Percentiles rank a stretch among this genome's conserved stretches.
Conservation (phyloP, 2,329 filamentous ascomycete species). For the Grosmannia serpens region DNA sequence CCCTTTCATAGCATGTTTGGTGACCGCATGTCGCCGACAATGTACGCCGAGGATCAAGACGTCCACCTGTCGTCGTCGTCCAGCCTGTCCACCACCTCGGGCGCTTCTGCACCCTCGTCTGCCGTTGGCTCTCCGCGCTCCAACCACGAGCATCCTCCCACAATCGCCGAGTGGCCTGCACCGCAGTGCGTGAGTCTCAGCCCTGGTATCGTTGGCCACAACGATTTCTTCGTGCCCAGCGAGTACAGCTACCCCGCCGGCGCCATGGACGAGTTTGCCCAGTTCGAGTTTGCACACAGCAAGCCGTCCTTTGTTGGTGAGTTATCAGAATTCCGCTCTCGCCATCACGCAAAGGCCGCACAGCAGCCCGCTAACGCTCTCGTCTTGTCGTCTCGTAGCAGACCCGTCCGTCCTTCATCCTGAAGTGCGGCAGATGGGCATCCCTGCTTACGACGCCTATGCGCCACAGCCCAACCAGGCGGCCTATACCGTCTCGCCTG, state of each 20-base stretch:
- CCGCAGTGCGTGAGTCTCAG: conserved; percentile 45
- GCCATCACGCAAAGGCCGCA: conserved; percentile 17
- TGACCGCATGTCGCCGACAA: conserved; percentile 34
- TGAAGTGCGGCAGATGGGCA: conserved; percentile 38
- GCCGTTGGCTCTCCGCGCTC: conserved; percentile 57
- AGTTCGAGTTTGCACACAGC: conserved; percentile 34
- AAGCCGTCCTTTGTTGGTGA: conserved; percentile 45
- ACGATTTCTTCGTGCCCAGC: conserved; percentile 39
- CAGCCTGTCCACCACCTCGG: conserved; percentile 50
- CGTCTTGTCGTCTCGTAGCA: conserved; percentile 18
- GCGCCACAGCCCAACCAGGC: conserved; percentile 27
- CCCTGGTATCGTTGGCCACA: conserved; percentile 50
- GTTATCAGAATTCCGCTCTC: conserved; percentile 29
- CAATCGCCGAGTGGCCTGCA: conserved; percentile 47
- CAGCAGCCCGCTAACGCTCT: conserved; percentile 6
- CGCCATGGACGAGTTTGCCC: conserved; percentile 37
- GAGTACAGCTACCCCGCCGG: conserved; percentile 42
- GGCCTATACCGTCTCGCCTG: conserved; percentile 49
- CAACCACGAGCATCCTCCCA: conserved; percentile 43
- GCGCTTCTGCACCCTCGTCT: conserved; percentile 53
- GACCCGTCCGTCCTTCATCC: conserved; percentile 47
- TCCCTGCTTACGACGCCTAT: conserved; percentile 39
- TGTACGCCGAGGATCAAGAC: conserved; percentile 40
- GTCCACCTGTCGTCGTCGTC: conserved; percentile 41
- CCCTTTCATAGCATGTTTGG: conserved; percentile 30